Conservation (phyloP, 768 basidiomycete genomes). For the Mycena polygramma region DNA sequence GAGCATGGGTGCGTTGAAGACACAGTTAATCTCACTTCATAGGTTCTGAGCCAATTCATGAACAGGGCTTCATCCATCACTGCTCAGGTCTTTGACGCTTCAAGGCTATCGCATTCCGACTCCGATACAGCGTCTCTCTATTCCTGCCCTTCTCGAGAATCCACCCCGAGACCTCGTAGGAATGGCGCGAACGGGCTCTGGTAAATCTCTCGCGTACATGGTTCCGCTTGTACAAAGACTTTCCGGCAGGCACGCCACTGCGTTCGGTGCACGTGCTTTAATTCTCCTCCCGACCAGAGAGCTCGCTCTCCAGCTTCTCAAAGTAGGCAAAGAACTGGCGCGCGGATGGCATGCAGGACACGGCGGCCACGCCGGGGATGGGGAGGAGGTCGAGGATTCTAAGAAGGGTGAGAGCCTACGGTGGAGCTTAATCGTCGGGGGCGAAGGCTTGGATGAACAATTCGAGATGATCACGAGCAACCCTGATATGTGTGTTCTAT, state of each 20-base stretch:
- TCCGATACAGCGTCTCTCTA: conserved; percentile 92
- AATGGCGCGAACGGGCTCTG: conserved; percentile 98
- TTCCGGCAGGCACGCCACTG: conserved; percentile 80
- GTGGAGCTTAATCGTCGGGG: conserved; percentile 97
- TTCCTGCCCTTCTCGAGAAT: conserved; percentile 85
- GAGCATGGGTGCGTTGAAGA: conserved; percentile 81
- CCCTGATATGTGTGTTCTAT: conserved; percentile 87
- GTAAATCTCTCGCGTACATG: conserved; percentile 97
- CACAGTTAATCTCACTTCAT: conserved; percentile 12
- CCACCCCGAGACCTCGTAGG: conserved; percentile 95
- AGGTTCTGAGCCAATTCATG: conserved; percentile 13
- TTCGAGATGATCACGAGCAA: conserved; percentile 95
- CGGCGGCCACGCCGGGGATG: conserved; percentile 82
- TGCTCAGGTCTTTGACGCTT: conserved; percentile 88
- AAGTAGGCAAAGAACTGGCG: conserved; percentile 94
- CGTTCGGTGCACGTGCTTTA: conserved; percentile 88
- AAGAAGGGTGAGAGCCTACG: conserved; percentile 74
- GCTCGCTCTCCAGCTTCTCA: conserved; percentile 92
- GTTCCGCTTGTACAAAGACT: conserved; percentile 91
- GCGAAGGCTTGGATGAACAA: conserved; percentile 95
- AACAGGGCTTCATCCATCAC: conserved; percentile 83
- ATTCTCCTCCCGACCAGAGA: conserved; percentile 95
- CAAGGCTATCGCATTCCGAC: conserved; percentile 96
- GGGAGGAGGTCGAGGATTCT: conserved; percentile 64
- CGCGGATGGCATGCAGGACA: conserved; percentile 79